Percentiles rank a stretch among this genome's conserved stretches.
Evolutionary conservation across 2,329 filamentous ascomycete genomes (phyloP).

Genomic region (Dothistroma pini): DNA sequence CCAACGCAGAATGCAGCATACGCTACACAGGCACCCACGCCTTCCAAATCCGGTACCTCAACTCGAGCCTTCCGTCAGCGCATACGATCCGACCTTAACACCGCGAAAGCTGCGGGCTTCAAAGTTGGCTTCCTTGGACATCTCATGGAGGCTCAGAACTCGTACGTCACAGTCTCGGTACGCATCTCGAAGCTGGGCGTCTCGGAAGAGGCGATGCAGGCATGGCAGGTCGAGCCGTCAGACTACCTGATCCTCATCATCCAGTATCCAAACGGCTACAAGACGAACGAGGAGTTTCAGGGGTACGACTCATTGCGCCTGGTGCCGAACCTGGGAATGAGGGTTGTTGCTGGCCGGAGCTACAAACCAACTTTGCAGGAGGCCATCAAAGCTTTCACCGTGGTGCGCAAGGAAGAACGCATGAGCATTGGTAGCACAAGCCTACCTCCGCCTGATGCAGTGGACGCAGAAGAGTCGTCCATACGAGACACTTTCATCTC

Average conservation of each 20-base stretch:
- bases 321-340: constrained; percentile 52
- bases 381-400: constrained; percentile 52
- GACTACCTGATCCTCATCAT: constrained; percentile 75
- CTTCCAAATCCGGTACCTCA: not conserved
- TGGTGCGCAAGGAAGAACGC: constrained; percentile 29
- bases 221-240: constrained; percentile 65
- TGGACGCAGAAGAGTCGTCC: constrained; percentile 14
- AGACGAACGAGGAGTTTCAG: constrained; percentile 53
- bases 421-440: constrained; percentile 14
- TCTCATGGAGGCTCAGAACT: constrained; percentile 45
- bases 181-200: constrained; percentile 67
- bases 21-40: constrained; percentile 7
- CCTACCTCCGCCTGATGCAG: constrained; percentile 27
- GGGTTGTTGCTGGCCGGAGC: constrained; percentile 64
- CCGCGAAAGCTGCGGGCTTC: constrained; percentile 63
- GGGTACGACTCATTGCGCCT: constrained; percentile 36
- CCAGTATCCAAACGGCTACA: constrained; percentile 61
- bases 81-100: constrained; percentile 53
- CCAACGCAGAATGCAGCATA: constrained; percentile 13
- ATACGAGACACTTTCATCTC: constrained; percentile 67
- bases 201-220: constrained; percentile 68
- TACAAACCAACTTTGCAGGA: constrained; percentile 66
- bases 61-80: constrained; percentile 22
- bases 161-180: constrained; percentile 64
- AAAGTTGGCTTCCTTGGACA: constrained; percentile 61